Base-by-base conservation (phyloP, 2,329 filamentous ascomycete genomes). In the Trichoderma sp. region DNA sequence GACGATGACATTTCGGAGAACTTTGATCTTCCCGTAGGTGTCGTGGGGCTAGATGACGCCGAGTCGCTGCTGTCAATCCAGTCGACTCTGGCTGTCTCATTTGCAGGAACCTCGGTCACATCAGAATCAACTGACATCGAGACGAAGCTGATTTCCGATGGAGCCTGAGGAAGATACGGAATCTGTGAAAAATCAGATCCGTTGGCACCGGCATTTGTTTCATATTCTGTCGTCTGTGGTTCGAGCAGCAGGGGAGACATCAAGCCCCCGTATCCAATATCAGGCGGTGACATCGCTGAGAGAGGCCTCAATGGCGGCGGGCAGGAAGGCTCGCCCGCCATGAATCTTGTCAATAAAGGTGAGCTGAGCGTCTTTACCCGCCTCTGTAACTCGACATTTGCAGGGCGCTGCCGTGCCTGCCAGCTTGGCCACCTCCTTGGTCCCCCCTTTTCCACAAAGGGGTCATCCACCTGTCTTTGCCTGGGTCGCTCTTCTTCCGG, bases 401-500 rank as follows among this genome's bases (percentile, higher is more conserved):
- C 15, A 30, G 28, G 60, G 6, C 71, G 36, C 21, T 72, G 71
- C 51, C 62, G 70, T 11, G 57, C 15, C 14, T 73, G 62, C 36
- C 64, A 63, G 34, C 61, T 71, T 2, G 66, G 65, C 56, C 56
- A 43, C 36, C 61, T 47, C 26, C 26, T 65, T 0, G 60, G 61
- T 1, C 36, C 63, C 6, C 43, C 68, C n/a, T 56, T 53, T 26
- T 80, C 80, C 1, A 80, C 75, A 61, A 82, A 82, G 0, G 81
- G 81, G 34, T 82, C 81, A 26, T 76, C 71, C 2, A 67, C 61
- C n/a, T 61, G 69, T 47, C 69, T 58, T 67, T 24, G 70, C 39
- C 74, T 53, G 34, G 72, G 58, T 8, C 67, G 72, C 21, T 79
- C 79, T 7, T 84, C 82, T 9, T 84, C 82, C 1, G 81, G 79